phyloP scores from a whole-genome alignment of 768 basidiomycete species.

The Fomitopsis pulvina region DNA sequence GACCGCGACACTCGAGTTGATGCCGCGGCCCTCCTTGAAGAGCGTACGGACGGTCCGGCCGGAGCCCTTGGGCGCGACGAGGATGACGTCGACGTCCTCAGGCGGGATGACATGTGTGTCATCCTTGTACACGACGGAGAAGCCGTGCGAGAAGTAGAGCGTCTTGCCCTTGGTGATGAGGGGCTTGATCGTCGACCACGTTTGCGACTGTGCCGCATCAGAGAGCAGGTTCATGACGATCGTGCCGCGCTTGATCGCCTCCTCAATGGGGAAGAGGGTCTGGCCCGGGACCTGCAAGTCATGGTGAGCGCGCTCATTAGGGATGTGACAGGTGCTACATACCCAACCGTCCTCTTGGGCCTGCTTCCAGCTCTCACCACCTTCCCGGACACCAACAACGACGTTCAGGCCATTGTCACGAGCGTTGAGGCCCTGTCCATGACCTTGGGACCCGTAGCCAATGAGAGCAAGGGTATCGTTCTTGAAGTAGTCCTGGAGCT shows the following conservation, averaged over 20 bases:
- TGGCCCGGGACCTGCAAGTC: constrained; percentile 77
- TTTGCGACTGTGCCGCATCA: constrained; percentile 97
- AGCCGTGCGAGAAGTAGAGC: constrained; percentile 99
- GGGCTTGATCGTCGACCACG: constrained; percentile 84
- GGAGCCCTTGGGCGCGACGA: constrained; percentile 98
- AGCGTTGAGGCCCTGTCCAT: constrained; percentile 97
- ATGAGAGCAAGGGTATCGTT: constrained; percentile 99
- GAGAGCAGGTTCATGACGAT: constrained; percentile 99
- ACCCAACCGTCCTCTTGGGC: constrained; percentile 96
- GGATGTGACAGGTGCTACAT: constrained; percentile 17
- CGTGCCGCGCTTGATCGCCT: constrained; percentile 91
- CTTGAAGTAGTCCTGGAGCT: constrained; percentile 99
- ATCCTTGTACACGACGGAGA: constrained; percentile 97
- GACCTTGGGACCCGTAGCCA: constrained; percentile 98
- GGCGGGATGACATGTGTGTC: constrained; percentile 94
- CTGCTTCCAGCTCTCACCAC: constrained; percentile 94
- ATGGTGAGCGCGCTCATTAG: neutral
- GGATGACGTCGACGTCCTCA: constrained; percentile 93
- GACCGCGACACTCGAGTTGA: constrained; percentile 92
- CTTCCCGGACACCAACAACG: constrained; percentile 96
- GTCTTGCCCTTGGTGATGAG: constrained; percentile 99
- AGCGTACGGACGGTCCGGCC: constrained; percentile 98
- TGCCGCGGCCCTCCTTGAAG: constrained; percentile 99
- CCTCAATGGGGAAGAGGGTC: constrained; percentile 97
- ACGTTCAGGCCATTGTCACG: constrained; percentile 99